Base-by-base conservation (phyloP, 108 stramenopile species). In the Cyclotella atomus region DNA sequence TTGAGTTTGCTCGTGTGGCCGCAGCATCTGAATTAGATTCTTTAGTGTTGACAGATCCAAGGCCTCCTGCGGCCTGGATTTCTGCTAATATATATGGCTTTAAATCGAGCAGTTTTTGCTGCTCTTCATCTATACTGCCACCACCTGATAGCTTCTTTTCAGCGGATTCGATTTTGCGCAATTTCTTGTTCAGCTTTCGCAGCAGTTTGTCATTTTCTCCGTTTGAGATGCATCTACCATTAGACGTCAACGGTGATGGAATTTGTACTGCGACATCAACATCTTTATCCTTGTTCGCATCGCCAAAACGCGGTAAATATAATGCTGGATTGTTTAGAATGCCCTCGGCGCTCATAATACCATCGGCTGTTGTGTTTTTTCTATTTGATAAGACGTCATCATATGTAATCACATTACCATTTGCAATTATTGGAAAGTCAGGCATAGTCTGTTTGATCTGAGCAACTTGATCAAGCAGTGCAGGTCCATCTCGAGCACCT, bases 341-440 rank as follows among this genome's bases (percentile, higher is more conserved):
- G 6, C 95, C 97, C 62, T 97, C 97, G 0, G 97, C 97, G 71
- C 84, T 88, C 97, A 97, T 97, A 23, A 96, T 81, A 3, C 97
- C 97, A 73, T 94, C 89, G 5, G 95, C 93, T 0, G 69, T 68
- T 3, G 97, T 97, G 3, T 38, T 3, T 66, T 87, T 67, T 36
- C 88, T 55, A 67, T 95, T 96, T 12, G 71, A 30, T 2, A 77
- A 76, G 9, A 92, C 92, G 72, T 97, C 94, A 6, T 91, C 84
- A 64, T 87, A 91, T 10, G 91, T 91, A 19, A 88, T 84, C 16
- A 93, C 84, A 71, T 97, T 97, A 23, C 97, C 97, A 76, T 97
- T 97, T 33, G 93, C 65, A 10, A 97, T 81, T n/a, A 97, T 76
- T 16, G 83, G 83, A 54, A 88, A 84, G 27, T 78, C 73, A 5